These are phyloP conservation scores for Trapa bicornis DNA, from an alignment of 345 rosid species.

Conservation along the genomic window DNA sequence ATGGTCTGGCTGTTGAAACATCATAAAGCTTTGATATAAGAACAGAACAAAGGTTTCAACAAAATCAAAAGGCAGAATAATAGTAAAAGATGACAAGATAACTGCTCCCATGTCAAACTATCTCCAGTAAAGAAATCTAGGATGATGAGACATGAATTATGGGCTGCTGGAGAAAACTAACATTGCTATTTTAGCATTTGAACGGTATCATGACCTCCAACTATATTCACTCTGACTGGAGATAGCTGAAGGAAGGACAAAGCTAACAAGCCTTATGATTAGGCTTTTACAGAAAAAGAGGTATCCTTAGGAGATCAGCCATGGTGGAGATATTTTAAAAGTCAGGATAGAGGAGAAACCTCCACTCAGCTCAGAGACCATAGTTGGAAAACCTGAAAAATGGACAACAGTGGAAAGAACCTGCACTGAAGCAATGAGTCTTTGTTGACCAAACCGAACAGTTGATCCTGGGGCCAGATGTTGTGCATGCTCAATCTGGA, in stretches of 20 bases:
- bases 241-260: background rate
- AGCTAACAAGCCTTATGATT: background rate
- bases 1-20: constrained; percentile 71
- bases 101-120: background rate
- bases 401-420: constrained; percentile 17
- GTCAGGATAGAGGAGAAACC: background rate
- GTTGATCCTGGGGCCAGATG: constrained; percentile 61
- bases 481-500: constrained; percentile 86
- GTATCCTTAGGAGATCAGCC: background rate
- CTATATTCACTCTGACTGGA: background rate
- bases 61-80: background rate
- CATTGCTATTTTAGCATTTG: background rate
- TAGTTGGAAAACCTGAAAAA: background rate
- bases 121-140: background rate
- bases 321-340: constrained; percentile 1
- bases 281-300: background rate
- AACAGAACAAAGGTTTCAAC: background rate
- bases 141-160: too few species aligned
- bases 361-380: background rate
- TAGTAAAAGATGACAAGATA: background rate
- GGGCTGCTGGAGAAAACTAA: background rate
- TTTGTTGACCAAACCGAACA: constrained; percentile 52
- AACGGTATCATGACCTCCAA: background rate
- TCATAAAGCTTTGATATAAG: constrained; percentile 6
- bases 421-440: constrained; percentile 75